Evolutionary conservation across 2,329 filamentous ascomycete genomes (phyloP).

Genomic region (Apiospora marii): DNA sequence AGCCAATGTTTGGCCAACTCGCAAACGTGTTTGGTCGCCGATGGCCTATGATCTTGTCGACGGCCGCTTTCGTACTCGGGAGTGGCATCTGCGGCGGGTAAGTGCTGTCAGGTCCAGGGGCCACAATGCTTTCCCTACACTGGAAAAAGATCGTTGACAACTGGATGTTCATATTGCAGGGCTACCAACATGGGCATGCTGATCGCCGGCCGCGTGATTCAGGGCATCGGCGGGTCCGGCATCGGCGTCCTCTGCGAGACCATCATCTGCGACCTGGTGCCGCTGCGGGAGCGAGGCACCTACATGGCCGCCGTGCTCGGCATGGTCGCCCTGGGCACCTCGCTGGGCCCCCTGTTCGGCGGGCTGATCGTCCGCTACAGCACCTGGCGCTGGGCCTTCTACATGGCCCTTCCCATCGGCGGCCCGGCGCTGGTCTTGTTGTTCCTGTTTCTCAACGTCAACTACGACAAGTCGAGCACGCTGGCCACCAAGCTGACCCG

Average conservation of each 20-base stretch:
- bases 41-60: background rate
- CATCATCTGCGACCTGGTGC: constrained; percentile 47
- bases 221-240: constrained; percentile 39
- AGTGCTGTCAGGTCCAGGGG: background rate
- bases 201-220: constrained; percentile 51
- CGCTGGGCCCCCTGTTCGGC: constrained; percentile 59
- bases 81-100: constrained; percentile 9
- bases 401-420: constrained; percentile 65
- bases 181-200: constrained; percentile 37
- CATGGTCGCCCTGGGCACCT: constrained; percentile 58
- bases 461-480: background rate
- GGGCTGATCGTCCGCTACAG: constrained; percentile 62
- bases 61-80: background rate
- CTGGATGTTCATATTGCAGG: background rate
- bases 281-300: constrained; percentile 44
- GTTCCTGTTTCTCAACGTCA: background rate
- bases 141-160: background rate
- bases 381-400: constrained; percentile 71
- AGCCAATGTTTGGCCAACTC: constrained; percentile 53
- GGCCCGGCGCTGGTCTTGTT: background rate
- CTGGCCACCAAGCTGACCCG: constrained; percentile 21
- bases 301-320: constrained; percentile 40
- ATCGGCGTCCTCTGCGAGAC: background rate
- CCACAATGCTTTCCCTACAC: accelerated
- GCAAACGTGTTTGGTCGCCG: constrained; percentile 5